Evolutionary conservation across 1,284 basidiomycete genomes (phyloP), one percentile per base, ranked within the genome.

Genomic region (Mycosarcoma mackinlayi): DNA sequence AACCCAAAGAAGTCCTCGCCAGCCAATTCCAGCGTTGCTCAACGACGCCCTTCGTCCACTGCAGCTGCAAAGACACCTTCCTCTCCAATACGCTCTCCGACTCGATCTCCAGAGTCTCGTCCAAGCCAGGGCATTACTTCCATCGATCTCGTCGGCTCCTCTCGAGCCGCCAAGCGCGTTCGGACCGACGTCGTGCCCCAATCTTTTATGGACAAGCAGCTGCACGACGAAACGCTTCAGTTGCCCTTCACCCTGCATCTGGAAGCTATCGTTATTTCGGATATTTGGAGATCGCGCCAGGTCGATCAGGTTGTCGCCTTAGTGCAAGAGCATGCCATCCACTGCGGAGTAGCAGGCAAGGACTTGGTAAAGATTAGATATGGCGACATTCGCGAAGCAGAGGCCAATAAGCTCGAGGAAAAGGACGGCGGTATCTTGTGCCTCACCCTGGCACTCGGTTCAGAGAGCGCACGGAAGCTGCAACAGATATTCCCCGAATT

Each of bases 251-350:
- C 48, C 8, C 31, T 67, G 8, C 42, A 19, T 14, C 57, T 67
- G 18, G 13, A 48, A 4, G 48, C 53, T 10, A 38, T 69, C 39
- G 56, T 57, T 19, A 31, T 69, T 7, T 58, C 61, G 8, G 67
- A 70, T 37, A 10, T 54, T 10, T 70, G 61, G 62, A 52, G 53
- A 21, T 64, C 60, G 7, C 47, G 30, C 11, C 38, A 48, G 6
- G 11, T 25, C 8, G 37, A 34, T 14, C 25, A 35, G 3, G 30
- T 18, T 19, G 1, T 18, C 13, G 40, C 34, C 10, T 10, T 53
- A 2, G 27, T 61, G 31, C 11, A 59, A 10, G 4, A 3, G 9
- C 23, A 44, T 13, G 14, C 28, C 13, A 13, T 63, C 7, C 27
- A 44, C 11, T 30, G 56, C 46, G n/a, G 42, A 4, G 13, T 28